These are phyloP conservation scores for Delitschia confertaspora DNA, from an alignment of 495 filamentous ascomycete genomes.

Conservation along the genomic window DNA sequence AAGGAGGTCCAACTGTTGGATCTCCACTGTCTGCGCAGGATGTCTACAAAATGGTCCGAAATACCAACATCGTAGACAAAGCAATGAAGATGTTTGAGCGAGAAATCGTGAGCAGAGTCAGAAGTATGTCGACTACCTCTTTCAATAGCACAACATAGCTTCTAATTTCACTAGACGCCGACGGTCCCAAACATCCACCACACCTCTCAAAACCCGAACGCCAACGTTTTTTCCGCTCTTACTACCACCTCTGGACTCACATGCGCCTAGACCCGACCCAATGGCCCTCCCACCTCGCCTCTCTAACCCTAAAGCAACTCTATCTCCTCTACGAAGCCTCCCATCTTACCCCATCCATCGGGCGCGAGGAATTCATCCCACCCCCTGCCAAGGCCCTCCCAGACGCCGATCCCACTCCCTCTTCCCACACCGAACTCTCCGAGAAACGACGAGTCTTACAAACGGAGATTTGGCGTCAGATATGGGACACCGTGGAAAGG, in stretches of 20 bases:
- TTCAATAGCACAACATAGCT: background rate
- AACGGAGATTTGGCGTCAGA: no score
- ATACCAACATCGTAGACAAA: background rate
- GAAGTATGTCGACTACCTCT: background rate
- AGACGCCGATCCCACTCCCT: no score
- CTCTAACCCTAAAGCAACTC: background rate
- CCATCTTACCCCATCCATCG: no score
- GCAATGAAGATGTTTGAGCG: background rate
- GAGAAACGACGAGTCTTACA: no score
- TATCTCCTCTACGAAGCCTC: slow-evolving; percentile 2
- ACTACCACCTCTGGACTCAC: slow-evolving; percentile 3
- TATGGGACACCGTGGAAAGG: no score
- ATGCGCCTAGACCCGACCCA: background rate
- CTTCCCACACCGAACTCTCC: no score
- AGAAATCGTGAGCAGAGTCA: background rate
- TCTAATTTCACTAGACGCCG: no score
- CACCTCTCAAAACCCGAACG: background rate
- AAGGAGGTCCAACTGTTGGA: no score
- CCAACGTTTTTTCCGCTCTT: slow-evolving; percentile 3
- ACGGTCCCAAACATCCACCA: no score
- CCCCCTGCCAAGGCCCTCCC: no score
- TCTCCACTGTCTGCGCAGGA: no score
- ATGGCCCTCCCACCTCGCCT: background rate
- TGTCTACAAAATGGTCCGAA: background rate
- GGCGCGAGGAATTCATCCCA: no score